A percentile compares a stretch with the other conserved stretches of the same genome.
Evolutionary conservation across 345 rosid species (phyloP).

Genomic region (Citrus medica): DNA sequence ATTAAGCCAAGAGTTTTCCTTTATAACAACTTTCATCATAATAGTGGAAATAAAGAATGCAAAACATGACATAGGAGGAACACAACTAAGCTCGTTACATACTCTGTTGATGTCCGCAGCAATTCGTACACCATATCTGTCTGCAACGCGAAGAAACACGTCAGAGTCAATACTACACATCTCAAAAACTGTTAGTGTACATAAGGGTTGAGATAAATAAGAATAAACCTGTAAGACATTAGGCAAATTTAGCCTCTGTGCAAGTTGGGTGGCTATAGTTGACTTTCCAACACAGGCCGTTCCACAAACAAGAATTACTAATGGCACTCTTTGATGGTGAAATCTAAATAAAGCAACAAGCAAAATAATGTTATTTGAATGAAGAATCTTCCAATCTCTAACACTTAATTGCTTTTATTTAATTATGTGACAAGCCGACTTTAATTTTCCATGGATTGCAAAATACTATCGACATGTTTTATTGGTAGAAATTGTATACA

Average conservation of each 20-base stretch:
- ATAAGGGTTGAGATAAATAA: not conserved
- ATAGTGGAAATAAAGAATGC: not conserved
- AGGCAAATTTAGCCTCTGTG: slow-evolving; percentile 95
- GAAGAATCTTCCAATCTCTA: not conserved
- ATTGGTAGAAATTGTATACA: not conserved
- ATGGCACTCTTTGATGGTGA: slow-evolving; percentile 97
- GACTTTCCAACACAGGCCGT: slow-evolving; percentile 99
- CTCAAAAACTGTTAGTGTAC: not conserved
- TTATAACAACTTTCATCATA: slow-evolving; percentile 1
- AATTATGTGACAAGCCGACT: not conserved
- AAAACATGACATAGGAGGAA: not conserved
- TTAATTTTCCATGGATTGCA: not conserved
- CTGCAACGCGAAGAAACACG: slow-evolving; percentile 36
- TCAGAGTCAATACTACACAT: slow-evolving; percentile 6
- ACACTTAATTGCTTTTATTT: not conserved
- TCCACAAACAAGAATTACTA: slow-evolving; percentile 98
- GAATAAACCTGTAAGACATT: slow-evolving; percentile 84
- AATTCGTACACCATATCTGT: slow-evolving; percentile 91
- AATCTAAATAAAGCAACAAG: slow-evolving; percentile 48
- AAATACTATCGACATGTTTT: not conserved
- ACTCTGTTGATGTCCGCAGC: slow-evolving; percentile 90
- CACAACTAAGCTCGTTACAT: slow-evolving; percentile 23
- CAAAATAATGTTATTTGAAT: slow-evolving; percentile 1
- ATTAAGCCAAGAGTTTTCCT: not conserved
- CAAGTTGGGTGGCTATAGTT: slow-evolving; percentile 96